phyloP scores from a whole-genome alignment of 164 flowering plant genomes.

The Dillenia turbinata region DNA sequence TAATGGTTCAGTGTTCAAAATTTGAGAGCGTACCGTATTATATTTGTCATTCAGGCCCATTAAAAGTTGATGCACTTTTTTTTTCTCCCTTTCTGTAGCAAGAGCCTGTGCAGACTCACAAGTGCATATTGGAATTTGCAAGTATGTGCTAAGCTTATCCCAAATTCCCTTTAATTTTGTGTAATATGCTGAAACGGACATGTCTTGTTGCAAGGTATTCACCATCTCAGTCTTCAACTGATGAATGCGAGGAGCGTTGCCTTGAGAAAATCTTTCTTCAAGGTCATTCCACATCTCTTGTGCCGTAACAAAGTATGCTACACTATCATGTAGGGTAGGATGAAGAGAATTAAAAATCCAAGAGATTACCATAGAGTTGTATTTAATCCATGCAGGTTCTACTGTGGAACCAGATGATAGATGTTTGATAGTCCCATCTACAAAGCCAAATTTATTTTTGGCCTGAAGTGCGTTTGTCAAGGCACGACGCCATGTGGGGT shows the following conservation, averaged over 20 bases:
- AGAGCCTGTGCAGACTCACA: conserved; percentile 1
- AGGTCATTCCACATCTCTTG: conserved; percentile 4
- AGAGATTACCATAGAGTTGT: neutral
- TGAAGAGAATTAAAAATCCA: conserved; percentile 9
- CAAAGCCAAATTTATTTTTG: no score
- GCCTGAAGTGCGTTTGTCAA: no score
- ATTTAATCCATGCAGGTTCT: neutral
- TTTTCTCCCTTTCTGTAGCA: neutral
- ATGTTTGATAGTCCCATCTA: no score
- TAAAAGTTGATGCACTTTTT: conserved; percentile 3
- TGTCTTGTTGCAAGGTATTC: neutral
- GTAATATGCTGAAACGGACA: neutral
- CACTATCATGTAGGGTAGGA: neutral
- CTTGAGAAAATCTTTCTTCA: conserved; percentile 4
- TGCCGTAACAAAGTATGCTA: neutral
- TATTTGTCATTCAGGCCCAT: conserved; percentile 6
- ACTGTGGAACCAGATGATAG: no score
- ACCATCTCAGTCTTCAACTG: neutral
- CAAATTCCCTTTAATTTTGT: conserved; percentile 8
- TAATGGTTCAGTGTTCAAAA: conserved; percentile 3
- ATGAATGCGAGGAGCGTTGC: neutral
- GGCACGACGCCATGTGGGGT: no score
- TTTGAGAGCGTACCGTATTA: conserved; percentile 1
- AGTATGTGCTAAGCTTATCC: conserved; percentile 3
- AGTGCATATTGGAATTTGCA: neutral